A percentile compares a stretch with the other conserved stretches of the same genome.
Evolutionary conservation across 768 basidiomycete species (phyloP).

Genomic region (Collybia sp.): DNA sequence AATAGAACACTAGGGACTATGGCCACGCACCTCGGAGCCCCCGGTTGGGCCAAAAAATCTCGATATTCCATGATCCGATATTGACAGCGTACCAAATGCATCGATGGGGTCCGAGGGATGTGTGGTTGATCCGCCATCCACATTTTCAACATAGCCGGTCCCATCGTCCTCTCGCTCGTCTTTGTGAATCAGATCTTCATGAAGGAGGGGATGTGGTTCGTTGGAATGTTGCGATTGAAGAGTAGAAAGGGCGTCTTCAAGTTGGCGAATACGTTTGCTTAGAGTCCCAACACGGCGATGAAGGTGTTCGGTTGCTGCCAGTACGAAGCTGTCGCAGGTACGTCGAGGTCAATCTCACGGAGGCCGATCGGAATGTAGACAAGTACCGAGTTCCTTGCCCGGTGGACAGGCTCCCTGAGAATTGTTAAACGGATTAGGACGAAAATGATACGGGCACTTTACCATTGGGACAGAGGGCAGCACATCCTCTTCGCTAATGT

Average conservation of each 20-base stretch:
- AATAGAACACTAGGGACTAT: conserved; percentile 1
- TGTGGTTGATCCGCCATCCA: conserved; percentile 17
- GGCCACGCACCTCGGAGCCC: conserved; percentile 54
- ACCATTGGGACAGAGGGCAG: conserved; percentile 71
- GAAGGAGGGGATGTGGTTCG: conserved; percentile 57
- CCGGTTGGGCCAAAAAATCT: conserved; percentile 65
- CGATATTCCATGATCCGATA: conserved; percentile 56
- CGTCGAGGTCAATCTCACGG: too few relatives aligned
- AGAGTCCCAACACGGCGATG: conserved; percentile 52
- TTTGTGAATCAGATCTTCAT: conserved; percentile 39
- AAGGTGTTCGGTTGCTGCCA: conserved; percentile 64
- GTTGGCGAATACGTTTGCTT: conserved; percentile 47
- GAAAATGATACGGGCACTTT: conserved; percentile 12
- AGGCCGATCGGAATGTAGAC: too few relatives aligned
- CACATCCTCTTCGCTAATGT: conserved; percentile 58
- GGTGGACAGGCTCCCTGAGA: conserved; percentile 66
- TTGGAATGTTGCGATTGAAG: conserved; percentile 46
- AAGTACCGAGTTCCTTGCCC: conserved; percentile 69
- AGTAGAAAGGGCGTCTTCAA: conserved; percentile 55
- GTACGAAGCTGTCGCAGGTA: too few relatives aligned
- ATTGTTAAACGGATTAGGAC: neutral
- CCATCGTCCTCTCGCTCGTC: too few relatives aligned
- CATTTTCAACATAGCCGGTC: conserved; percentile 13
- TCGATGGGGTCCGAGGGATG: conserved; percentile 41
- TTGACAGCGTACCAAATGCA: conserved; percentile 56